Evolutionary conservation across 192 early-diverging fungal species (phyloP).

Genomic region (Phlyctochytrium arcticum): DNA sequence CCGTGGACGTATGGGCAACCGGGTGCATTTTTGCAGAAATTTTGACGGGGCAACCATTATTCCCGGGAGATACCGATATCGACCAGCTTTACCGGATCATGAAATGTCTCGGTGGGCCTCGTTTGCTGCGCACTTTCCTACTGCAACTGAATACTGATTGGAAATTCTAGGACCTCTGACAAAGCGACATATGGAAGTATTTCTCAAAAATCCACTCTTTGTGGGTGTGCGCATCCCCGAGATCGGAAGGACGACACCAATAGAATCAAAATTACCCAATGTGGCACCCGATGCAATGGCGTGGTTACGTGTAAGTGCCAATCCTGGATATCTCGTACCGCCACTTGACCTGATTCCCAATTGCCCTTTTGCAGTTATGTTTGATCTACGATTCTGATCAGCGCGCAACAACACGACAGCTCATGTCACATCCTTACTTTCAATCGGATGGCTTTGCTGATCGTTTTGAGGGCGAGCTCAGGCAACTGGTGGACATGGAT

Average conservation of each 20-base stretch:
- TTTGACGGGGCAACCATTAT: slow-evolving; percentile 60
- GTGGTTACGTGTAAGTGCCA: slow-evolving; percentile 45
- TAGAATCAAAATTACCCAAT: slow-evolving; percentile 49
- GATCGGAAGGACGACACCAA: slow-evolving; percentile 50
- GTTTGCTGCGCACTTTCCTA: too few relatives aligned
- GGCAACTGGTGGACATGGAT: slow-evolving; percentile 49
- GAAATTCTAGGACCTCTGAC: slow-evolving; percentile 42
- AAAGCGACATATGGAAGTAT: slow-evolving; percentile 58
- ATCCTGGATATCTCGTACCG: neutral
- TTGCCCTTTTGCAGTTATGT: slow-evolving; percentile 36
- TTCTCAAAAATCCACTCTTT: slow-evolving; percentile 58
- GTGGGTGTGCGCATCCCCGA: slow-evolving; percentile 58
- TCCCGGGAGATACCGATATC: slow-evolving; percentile 63
- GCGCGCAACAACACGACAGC: slow-evolving; percentile 51
- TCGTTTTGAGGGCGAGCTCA: slow-evolving; percentile 48
- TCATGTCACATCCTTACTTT: slow-evolving; percentile 60
- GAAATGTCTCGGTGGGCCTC: slow-evolving; percentile 53
- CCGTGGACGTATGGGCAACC: slow-evolving; percentile 64
- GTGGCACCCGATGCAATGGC: slow-evolving; percentile 51
- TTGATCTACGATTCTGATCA: slow-evolving; percentile 62
- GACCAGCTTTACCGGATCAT: slow-evolving; percentile 64
- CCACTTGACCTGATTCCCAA: neutral
- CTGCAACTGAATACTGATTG: too few relatives aligned
- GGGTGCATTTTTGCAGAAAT: slow-evolving; percentile 66
- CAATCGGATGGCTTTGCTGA: slow-evolving; percentile 52